phyloP scores from a whole-genome alignment of 2,329 filamentous ascomycete genomes.

The Didymella keratinophila region DNA sequence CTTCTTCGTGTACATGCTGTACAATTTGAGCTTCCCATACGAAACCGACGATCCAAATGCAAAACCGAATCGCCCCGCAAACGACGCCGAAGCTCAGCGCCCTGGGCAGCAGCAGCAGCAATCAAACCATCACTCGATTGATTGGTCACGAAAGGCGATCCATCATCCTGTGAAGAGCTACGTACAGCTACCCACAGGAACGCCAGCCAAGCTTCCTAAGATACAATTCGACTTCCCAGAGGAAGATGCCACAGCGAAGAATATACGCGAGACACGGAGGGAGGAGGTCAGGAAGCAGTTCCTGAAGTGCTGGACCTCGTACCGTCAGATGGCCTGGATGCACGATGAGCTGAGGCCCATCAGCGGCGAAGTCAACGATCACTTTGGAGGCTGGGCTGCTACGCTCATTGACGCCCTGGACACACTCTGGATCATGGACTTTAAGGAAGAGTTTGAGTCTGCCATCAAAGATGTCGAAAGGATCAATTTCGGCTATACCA shows the following conservation, averaged over 20 bases:
- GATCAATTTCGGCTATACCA: conserved; percentile 55
- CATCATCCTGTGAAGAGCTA: conserved; percentile 51
- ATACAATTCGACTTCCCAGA: conserved; percentile 53
- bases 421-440: conserved; percentile 58
- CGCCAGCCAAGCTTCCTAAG: conserved; percentile 50
- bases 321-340: conserved; percentile 57
- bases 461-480: conserved; percentile 54
- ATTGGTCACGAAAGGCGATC: conserved; percentile 53
- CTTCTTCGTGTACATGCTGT: conserved; percentile 48
- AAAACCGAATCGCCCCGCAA: conserved; percentile 20
- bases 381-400: conserved; percentile 59
- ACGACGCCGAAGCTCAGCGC: conserved; percentile 11
- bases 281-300: conserved; percentile 54
- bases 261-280: conserved; percentile 47
- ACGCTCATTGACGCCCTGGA: conserved; percentile 57
- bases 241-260: conserved; percentile 45
- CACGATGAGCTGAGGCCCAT: conserved; percentile 58
- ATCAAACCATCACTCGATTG: conserved; percentile 33
- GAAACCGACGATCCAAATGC: conserved; percentile 18
- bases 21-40: conserved; percentile 49
- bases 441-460: conserved; percentile 57
- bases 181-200: conserved; percentile 49
- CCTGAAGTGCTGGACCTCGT: conserved; percentile 55
- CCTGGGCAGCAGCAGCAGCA: conserved; percentile 12
- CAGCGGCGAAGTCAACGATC: conserved; percentile 50